These are phyloP conservation scores for Beauveria varroae DNA, from an alignment of 2,329 filamentous ascomycete species.

Conservation along the genomic window DNA sequence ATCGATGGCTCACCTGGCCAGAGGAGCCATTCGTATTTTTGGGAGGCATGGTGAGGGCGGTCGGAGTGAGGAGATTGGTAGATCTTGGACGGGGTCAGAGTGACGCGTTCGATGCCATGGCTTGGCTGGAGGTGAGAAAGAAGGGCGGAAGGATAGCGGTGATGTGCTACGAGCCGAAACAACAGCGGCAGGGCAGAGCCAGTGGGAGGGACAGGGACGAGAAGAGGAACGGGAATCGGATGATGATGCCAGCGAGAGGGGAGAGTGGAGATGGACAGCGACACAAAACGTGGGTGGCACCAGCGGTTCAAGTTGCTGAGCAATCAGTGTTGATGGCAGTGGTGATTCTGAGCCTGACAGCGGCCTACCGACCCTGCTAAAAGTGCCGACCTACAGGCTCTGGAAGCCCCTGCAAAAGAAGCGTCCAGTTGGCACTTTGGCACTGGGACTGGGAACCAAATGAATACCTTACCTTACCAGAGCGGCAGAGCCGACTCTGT, in stretches of 20 bases:
- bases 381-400: background rate
- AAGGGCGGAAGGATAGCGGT: background rate
- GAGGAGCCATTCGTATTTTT: constrained; percentile 44
- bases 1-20: constrained; percentile 58
- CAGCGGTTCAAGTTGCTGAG: background rate
- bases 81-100: constrained; percentile 4
- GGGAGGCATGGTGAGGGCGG: constrained; percentile 36
- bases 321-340: background rate
- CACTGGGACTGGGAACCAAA: too few species aligned
- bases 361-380: too few species aligned
- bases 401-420: background rate
- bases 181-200: background rate
- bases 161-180: background rate
- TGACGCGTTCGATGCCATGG: constrained; percentile 7
- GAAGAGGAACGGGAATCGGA: constrained; percentile 5
- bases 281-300: too few species aligned
- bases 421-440: background rate
- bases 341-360: too few species aligned
- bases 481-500: too few species aligned
- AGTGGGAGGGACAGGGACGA: background rate
- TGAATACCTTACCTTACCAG: too few species aligned
- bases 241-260: constrained; percentile 8
- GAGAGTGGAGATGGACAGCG: constrained; percentile 7
- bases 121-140: background rate
- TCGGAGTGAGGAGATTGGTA: constrained; percentile 12